These are phyloP conservation scores for Pilatotrama ljubarskyi DNA, from an alignment of 768 basidiomycete genomes.

Conservation along the genomic window DNA sequence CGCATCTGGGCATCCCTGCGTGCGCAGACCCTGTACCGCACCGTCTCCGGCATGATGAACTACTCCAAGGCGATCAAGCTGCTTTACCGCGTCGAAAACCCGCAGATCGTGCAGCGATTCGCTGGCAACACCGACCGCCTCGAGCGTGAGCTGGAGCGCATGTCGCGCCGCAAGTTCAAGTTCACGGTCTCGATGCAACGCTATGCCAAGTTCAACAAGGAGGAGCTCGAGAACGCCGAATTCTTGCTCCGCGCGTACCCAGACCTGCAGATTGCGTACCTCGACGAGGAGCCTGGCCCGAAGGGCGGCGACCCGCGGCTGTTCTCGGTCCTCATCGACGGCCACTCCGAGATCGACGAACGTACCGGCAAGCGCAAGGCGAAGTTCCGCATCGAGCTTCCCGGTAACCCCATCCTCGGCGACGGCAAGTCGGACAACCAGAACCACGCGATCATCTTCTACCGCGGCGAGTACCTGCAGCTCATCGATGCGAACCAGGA, in stretches of 20 bases:
- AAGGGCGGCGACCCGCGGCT: conserved; percentile 87
- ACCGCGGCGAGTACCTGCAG: conserved; percentile 98
- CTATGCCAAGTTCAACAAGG: conserved; percentile 98
- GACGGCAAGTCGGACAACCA: conserved; percentile 99
- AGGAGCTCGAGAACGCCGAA: conserved; percentile 97
- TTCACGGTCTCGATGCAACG: conserved; percentile 98
- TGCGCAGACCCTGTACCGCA: conserved; percentile 97
- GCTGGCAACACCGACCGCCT: conserved; percentile 96
- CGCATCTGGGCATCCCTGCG: conserved; percentile 99
- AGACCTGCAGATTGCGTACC: conserved; percentile 96
- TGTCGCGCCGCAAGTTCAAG: conserved; percentile 98
- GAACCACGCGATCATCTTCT: conserved; percentile 99
- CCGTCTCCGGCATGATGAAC: conserved; percentile 99
- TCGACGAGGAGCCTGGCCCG: conserved; percentile 92
- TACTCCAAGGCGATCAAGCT: conserved; percentile 99
- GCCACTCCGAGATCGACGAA: conserved; percentile 93
- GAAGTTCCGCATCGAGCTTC: conserved; percentile 96
- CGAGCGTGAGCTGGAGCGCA: conserved; percentile 93
- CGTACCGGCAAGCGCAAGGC: conserved; percentile 87
- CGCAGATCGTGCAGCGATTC: conserved; percentile 93
- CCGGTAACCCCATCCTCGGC: conserved; percentile 97
- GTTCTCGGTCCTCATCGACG: conserved; percentile 94
- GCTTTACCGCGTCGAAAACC: conserved; percentile 97
- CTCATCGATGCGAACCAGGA: conserved; percentile 99
- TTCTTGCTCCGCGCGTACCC: conserved; percentile 97